phyloP scores from a whole-genome alignment of 495 filamentous ascomycete genomes.

The Parathielavia appendiculata region DNA sequence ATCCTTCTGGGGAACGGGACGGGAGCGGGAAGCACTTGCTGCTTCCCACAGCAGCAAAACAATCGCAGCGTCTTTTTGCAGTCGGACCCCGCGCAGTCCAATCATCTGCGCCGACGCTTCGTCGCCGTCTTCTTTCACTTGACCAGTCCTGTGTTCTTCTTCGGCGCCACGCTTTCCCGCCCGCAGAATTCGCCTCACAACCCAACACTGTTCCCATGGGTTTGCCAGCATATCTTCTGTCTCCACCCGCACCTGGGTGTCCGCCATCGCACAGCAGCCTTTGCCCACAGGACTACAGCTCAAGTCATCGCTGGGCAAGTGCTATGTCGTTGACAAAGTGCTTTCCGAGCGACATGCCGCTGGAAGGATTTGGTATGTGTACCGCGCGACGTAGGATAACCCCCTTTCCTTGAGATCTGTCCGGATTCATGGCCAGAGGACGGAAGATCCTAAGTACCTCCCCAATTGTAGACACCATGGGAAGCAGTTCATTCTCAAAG shows the following conservation, averaged over 20 bases:
- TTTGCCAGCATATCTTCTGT: conserved; percentile 6
- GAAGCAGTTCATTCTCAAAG: conserved; percentile 12
- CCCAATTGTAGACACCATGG: conserved; percentile 5
- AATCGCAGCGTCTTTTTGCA: no score
- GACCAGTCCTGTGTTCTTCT: conserved; percentile 1
- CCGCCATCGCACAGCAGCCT: conserved; percentile 5
- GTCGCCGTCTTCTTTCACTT: conserved; percentile 2
- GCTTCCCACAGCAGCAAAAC: no score
- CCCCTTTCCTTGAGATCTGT: conserved; percentile 9
- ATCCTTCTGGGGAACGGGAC: not conserved
- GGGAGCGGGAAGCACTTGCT: no score
- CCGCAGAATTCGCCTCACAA: conserved; percentile 2
- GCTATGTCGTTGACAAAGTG: conserved; percentile 12
- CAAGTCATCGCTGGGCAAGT: conserved; percentile 10
- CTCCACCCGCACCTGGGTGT: not conserved
- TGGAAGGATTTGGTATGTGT: conserved; percentile 9
- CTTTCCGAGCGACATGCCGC: conserved; percentile 11
- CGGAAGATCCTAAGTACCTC: not conserved
- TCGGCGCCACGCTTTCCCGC: conserved; percentile 1
- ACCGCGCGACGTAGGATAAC: conserved; percentile 9
- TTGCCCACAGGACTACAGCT: conserved; percentile 4
- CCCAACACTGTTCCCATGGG: not conserved
- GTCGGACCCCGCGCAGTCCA: conserved; percentile 5
- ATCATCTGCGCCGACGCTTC: conserved; percentile 6
- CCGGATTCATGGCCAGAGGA: conserved; percentile 7